Evolutionary conservation across 106 monocot species (phyloP), one percentile per base, ranked within the genome.

Genomic region (Dactylorhiza incarnata): DNA sequence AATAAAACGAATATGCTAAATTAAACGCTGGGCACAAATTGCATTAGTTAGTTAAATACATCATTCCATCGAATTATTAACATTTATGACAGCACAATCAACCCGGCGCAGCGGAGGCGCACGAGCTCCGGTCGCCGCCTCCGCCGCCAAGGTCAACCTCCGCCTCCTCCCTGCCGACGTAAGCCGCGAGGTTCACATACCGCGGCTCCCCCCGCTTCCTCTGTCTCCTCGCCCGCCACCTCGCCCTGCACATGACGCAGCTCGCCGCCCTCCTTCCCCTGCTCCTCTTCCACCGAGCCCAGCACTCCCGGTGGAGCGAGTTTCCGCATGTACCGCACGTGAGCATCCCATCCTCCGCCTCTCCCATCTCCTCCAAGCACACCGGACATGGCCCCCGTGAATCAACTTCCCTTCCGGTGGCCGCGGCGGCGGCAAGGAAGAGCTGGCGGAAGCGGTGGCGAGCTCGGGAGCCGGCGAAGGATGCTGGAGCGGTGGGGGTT

Each of bases 241-340:
- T 81, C 15, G 95, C 88, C 62, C 93, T 62, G 78, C 95, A 93
- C 45, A 93, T 83, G 7, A 93, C 93, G 77, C 95, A 96, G 19
- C 45, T 96, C 8, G 85, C 89, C 24, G 73, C 79, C 74, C 93
- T 77, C 85, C 93, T 77, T 16, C 85, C 84, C 25, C 85, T 43
- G 5, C 84, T 87, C 77, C 93, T 75, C 87, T 78, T 93, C 95
- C 95, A 96, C 85, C 74, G 82, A 66, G 8, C 54, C 14, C 85
- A 74, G 78, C 95, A 96, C 75, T 87, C 90, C 71, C 65, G 77
- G 67, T 96, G 95, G 75, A 96, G 43, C 68, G 80, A 75, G 69
- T 96, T 96, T 74, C 93, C 85, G 73, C 93, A 96, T n/a, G 82
- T 78, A 1, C 75, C 74, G 81, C 93, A 93, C 47, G 70, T 85